phyloP scores from a whole-genome alignment of 129 eudicot genomes.

The Flaveria sonorensis region DNA sequence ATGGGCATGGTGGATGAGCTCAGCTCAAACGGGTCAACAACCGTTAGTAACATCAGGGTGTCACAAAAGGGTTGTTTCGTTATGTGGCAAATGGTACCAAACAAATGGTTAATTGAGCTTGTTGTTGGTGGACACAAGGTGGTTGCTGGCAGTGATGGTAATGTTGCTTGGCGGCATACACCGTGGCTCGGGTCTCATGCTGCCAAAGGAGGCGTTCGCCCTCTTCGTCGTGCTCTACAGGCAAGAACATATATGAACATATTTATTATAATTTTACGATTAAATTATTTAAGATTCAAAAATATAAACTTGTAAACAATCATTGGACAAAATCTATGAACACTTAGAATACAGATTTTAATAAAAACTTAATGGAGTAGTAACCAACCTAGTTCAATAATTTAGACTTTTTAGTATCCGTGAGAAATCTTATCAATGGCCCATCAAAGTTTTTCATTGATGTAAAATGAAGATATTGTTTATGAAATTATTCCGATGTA shows the following conservation, averaged over 20 bases:
- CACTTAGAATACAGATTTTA: background rate
- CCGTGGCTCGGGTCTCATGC: slow-evolving; percentile 97
- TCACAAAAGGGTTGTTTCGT: slow-evolving; percentile 88
- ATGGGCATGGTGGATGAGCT: slow-evolving; percentile 82
- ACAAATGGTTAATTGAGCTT: slow-evolving; percentile 88
- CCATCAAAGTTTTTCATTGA: slow-evolving; percentile 26
- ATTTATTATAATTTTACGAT: slow-evolving; percentile 14
- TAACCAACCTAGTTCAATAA: background rate
- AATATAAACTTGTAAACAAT: background rate
- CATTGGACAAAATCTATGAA: background rate
- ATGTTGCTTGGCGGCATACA: slow-evolving; percentile 96
- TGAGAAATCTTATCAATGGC: slow-evolving; percentile 7
- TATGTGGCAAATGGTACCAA: slow-evolving; percentile 94
- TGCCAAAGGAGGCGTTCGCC: slow-evolving; percentile 96
- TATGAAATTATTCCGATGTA: background rate
- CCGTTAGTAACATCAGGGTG: slow-evolving; percentile 33
- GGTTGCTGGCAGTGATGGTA: slow-evolving; percentile 95
- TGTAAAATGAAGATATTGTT: background rate
- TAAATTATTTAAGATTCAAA: background rate
- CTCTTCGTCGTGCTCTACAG: slow-evolving; percentile 91
- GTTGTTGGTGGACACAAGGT: slow-evolving; percentile 85
- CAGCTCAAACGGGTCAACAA: slow-evolving; percentile 47
- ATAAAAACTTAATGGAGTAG: background rate
- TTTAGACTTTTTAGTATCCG: background rate
- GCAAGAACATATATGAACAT: slow-evolving; percentile 44